These are phyloP conservation scores for Paramecium octaurelia DNA, from an alignment of 73 alveolate species.

Conservation along the genomic window DNA sequence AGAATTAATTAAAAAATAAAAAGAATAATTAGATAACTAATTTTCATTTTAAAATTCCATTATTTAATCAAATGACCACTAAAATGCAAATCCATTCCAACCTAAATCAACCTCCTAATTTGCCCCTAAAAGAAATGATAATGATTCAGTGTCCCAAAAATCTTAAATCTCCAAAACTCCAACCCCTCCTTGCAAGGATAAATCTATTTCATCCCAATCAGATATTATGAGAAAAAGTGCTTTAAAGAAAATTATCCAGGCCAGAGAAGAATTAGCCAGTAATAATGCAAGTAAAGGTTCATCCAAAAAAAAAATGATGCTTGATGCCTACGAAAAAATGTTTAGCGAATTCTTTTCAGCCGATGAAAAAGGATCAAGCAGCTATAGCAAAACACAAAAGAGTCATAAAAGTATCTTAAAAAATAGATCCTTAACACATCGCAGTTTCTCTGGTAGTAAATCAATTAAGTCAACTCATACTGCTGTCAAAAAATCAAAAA, in stretches of 20 bases:
- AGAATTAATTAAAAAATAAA: not conserved
- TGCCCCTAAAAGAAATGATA: conserved; percentile 37
- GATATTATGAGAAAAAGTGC: not conserved
- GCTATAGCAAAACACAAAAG: not conserved
- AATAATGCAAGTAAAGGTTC: conserved; percentile 1
- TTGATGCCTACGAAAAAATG: conserved; percentile 19
- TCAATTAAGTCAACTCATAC: not conserved
- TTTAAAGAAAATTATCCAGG: not conserved
- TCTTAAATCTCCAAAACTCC: not conserved
- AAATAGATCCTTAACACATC: not conserved
- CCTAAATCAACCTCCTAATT: conserved; percentile 26
- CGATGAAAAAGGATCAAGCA: not conserved
- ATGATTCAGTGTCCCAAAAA: not conserved
- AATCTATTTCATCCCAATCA: not conserved
- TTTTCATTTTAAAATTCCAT: not conserved
- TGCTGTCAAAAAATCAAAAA: not conserved
- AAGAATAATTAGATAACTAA: not conserved
- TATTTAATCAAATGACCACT: not conserved
- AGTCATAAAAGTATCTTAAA: not conserved
- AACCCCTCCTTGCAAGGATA: not conserved
- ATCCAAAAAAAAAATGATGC: not conserved
- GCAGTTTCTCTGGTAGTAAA: not conserved
- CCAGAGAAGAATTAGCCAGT: conserved; percentile 14
- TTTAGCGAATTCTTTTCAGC: conserved; percentile 2
- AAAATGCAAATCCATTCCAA: not conserved